These are phyloP conservation scores for Canariomyces notabilis DNA, from an alignment of 2,329 filamentous ascomycete species.

Conservation along the genomic window DNA sequence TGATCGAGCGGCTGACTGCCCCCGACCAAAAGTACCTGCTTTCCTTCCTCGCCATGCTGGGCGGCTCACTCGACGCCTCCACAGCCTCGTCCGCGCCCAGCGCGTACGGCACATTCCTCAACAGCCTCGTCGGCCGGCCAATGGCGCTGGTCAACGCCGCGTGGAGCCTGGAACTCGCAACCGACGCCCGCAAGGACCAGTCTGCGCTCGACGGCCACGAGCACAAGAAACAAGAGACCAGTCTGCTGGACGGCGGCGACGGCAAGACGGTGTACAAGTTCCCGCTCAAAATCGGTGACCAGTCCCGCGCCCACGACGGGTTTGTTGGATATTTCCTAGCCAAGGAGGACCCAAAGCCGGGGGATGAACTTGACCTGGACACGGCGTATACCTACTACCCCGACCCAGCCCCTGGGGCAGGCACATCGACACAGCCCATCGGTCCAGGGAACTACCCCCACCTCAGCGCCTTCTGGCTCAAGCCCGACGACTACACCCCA, in stretches of 20 bases:
- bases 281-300: no score
- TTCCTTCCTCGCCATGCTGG: slow-evolving; percentile 9
- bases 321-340: no score
- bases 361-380: no score
- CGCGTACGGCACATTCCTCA: slow-evolving; percentile 9
- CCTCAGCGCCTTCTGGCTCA: slow-evolving; percentile 1
- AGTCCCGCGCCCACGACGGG: no score
- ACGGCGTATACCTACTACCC: no score
- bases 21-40: slow-evolving; percentile 3
- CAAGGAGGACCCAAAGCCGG: no score
- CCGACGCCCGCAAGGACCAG: slow-evolving; percentile 20
- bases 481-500: slow-evolving; percentile 1
- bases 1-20: not conserved
- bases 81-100: slow-evolving; percentile 1
- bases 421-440: no score
- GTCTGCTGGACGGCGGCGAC: not conserved
- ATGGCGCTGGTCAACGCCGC: slow-evolving; percentile 9
- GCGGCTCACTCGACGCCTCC: not conserved
- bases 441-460: not conserved
- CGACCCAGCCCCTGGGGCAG: no score
- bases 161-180: slow-evolving; percentile 8
- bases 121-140: slow-evolving; percentile 6
- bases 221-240: not conserved
- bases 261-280: no score
- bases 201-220: not conserved